phyloP scores from a whole-genome alignment of 352 stramenopile genomes.

The Phytopythium boreale region DNA sequence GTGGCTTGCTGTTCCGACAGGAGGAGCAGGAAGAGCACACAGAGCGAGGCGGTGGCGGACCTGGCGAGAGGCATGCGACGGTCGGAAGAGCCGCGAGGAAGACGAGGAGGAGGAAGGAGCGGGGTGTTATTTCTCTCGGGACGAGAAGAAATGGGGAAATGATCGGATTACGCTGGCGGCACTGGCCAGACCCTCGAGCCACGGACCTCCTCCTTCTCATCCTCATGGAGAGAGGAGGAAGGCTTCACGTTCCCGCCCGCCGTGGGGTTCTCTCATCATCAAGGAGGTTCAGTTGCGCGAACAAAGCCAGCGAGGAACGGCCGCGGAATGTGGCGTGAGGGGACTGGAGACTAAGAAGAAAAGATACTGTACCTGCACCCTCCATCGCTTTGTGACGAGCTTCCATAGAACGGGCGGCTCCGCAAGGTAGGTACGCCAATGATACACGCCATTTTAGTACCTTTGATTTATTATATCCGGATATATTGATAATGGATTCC shows the following conservation, averaged over 20 bases:
- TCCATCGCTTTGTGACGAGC: neutral
- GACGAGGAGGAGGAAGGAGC: neutral
- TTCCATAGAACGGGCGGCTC: neutral
- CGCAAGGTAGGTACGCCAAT: neutral
- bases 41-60: slow-evolving; percentile 11
- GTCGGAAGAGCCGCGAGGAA: neutral
- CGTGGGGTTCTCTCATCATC: neutral
- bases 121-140: slow-evolving; percentile 3
- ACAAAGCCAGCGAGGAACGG: neutral
- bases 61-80: slow-evolving; percentile 13
- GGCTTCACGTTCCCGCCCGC: neutral
- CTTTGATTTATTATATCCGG: neutral
- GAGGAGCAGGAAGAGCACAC: slow-evolving; percentile 11
- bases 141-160: slow-evolving; percentile 6
- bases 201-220: neutral
- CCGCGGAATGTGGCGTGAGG: neutral
- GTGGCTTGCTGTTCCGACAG: slow-evolving; percentile 7
- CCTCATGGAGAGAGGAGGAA: neutral
- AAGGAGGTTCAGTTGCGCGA: neutral
- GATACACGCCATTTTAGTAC: neutral
- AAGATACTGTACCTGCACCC: neutral
- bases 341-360: neutral
- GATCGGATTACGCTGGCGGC: neutral
- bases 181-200: neutral
- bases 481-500: neutral